These are phyloP conservation scores for Exophiala bonariae DNA, from an alignment of 2,329 filamentous ascomycete species.

Conservation along the genomic window DNA sequence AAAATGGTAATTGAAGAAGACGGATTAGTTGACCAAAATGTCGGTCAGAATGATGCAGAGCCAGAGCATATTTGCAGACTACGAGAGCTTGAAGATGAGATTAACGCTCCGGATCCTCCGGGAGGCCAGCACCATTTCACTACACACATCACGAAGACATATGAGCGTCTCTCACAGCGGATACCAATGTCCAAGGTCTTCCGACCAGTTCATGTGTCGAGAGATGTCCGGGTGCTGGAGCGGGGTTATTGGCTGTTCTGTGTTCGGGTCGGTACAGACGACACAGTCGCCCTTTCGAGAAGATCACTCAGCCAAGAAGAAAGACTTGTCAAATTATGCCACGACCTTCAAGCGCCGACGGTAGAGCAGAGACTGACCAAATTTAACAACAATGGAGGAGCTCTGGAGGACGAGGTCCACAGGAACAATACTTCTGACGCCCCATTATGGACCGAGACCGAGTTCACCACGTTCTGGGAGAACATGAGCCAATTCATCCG, in stretches of 20 bases:
- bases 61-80: too few relatives aligned
- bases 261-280: slow-evolving; percentile 59
- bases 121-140: slow-evolving; percentile 21
- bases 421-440: slow-evolving; percentile 1
- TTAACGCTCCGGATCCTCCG: slow-evolving; percentile 7
- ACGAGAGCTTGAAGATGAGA: slow-evolving; percentile 8
- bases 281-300: slow-evolving; percentile 50
- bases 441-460: slow-evolving; percentile 31
- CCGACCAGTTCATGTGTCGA: slow-evolving; percentile 49
- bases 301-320: neutral
- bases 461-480: slow-evolving; percentile 43
- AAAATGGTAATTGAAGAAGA: too few relatives aligned
- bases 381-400: neutral
- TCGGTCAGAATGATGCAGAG: too few relatives aligned
- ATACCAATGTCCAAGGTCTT: slow-evolving; percentile 56
- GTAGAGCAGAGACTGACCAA: neutral
- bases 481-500: slow-evolving; percentile 40
- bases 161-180: slow-evolving; percentile 55
- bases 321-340: slow-evolving; percentile 2
- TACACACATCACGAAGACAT: slow-evolving; percentile 58
- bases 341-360: neutral
- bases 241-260: slow-evolving; percentile 75
- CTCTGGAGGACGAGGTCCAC: slow-evolving; percentile 40
- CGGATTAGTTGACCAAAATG: too few relatives aligned
- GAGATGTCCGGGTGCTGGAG: slow-evolving; percentile 61